phyloP scores from a whole-genome alignment of 2,329 filamentous ascomycete species.

The Diatrype stigma region DNA sequence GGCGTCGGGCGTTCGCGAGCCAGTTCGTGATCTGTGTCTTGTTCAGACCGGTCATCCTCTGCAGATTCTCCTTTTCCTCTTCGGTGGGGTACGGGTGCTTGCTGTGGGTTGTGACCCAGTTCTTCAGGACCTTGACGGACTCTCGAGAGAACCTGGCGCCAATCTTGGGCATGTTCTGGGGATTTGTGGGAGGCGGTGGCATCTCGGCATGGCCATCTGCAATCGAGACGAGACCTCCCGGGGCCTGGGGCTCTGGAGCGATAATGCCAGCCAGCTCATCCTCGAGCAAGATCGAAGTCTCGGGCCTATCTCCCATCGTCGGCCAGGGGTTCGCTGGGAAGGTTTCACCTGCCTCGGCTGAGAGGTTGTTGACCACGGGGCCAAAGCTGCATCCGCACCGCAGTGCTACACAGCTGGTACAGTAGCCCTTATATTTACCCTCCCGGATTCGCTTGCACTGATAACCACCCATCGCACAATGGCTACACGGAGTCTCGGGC shows the following conservation, averaged over 20 bases:
- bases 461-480: constrained; percentile 49
- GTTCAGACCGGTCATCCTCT: constrained; percentile 74
- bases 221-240: constrained; percentile 7
- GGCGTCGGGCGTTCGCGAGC: constrained; percentile 83
- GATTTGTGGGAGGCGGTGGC: constrained; percentile 23
- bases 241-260: constrained; percentile 13
- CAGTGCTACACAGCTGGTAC: constrained; percentile 59
- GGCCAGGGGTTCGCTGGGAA: constrained; percentile 46
- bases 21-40: constrained; percentile 85
- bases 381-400: constrained; percentile 56
- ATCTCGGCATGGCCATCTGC: constrained; percentile 24
- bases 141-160: constrained; percentile 76
- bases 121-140: constrained; percentile 75
- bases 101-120: constrained; percentile 77
- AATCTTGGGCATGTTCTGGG: constrained; percentile 50
- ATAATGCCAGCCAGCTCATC: constrained; percentile 25
- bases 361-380: constrained; percentile 28
- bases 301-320: constrained; percentile 38
- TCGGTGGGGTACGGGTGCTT: constrained; percentile 86
- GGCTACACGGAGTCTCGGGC: constrained; percentile 44
- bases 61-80: constrained; percentile 76
- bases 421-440: constrained; percentile 56
- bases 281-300: constrained; percentile 34
- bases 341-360: constrained; percentile 27
- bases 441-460: constrained; percentile 59